Conservation (phyloP, 2,329 filamentous ascomycete species). For the Cladosporium sp. region DNA sequence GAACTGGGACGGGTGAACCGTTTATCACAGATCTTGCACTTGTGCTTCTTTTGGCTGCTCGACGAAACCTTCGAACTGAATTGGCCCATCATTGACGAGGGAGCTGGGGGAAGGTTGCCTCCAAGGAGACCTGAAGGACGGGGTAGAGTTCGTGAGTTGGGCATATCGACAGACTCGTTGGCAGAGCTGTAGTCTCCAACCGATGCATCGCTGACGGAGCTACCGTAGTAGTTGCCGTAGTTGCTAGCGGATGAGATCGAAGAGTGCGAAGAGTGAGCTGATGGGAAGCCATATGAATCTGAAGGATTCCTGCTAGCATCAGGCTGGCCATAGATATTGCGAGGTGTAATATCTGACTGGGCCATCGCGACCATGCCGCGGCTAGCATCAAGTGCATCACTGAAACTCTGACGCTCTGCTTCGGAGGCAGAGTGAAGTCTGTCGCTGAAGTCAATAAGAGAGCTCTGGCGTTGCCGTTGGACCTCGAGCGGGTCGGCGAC, state of each 20-base stretch:
- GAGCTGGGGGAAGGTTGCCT: constrained; percentile 71
- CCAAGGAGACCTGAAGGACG: constrained; percentile 68
- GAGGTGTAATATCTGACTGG: constrained; percentile 77
- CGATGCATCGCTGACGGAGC: constrained; percentile 75
- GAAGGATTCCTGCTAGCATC: constrained; percentile 67
- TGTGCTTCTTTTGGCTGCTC: constrained; percentile 98
- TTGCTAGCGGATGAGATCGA: constrained; percentile 83
- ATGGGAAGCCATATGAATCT: constrained; percentile 90
- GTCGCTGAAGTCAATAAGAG: constrained; percentile 63
- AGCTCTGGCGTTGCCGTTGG: constrained; percentile 56
- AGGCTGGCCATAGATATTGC: constrained; percentile 78
- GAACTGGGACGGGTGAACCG: constrained; percentile 93
- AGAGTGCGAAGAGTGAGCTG: constrained; percentile 79
- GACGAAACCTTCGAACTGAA: constrained; percentile 96
- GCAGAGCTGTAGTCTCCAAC: constrained; percentile 93
- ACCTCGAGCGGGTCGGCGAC: constrained; percentile 49
- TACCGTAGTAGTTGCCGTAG: constrained; percentile 80
- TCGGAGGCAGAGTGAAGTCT: constrained; percentile 57
- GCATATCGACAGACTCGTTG: constrained; percentile 78
- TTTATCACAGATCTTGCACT: constrained; percentile 99
- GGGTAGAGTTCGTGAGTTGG: constrained; percentile 79
- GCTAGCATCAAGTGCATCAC: constrained; percentile 87
- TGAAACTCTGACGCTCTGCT: constrained; percentile 69
- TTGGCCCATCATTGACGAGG: constrained; percentile 97
- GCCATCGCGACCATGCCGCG: constrained; percentile 94